Evolutionary conservation across 805 yeast species (phyloP), one percentile per base, ranked within the genome.

Genomic region (Kuraishia hungarica): DNA sequence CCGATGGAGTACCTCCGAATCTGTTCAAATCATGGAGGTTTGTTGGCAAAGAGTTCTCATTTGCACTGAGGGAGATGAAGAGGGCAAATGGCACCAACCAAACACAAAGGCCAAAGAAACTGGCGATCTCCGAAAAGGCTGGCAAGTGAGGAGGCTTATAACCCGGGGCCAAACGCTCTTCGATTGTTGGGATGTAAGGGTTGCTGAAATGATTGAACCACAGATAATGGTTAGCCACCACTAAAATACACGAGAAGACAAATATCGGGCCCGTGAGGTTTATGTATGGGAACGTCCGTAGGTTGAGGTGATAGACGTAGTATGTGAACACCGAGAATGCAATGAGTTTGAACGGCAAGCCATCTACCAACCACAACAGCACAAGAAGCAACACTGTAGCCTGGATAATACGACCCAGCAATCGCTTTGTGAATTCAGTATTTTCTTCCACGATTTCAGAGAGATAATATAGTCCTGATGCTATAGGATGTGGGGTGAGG

Each of bases 31-130:
- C 70, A 1, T 60, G 53, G 23, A 62, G 54, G 24, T 60, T 65
- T 3, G 64, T 75, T 8, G 99, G 99, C 50, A 94, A 76, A 20
- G 87, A 83, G 64, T 89, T 87, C 64, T 94, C 99, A 59, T 89
- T 88, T 1, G 97, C 97, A 66, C 96, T 88, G 57, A 94, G 75
- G 29, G 96, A 86, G 19, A 94, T 93, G 69, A 94, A 93, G 56
- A 94, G 75, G 2, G 97, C 85, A 68, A 94, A 90, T 39, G 99
- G 99, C 28, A 94, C 81, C 57, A 93, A 78, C 99, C 99, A 94
- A 20, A 94, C 84, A 62, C 94, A 85, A 48, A 94, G 71, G 1
- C 97, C 99, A 66, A 94, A 92, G 68, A 94, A 94, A 2, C 97
- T 87, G n/a, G 97, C 89, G 2, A 94, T 89, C 66, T 94, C 97